A percentile compares a stretch with the other conserved stretches of the same genome.
These are phyloP conservation scores for Calendula officinalis DNA, from an alignment of 129 eudicot genomes.

Conservation along the genomic window DNA sequence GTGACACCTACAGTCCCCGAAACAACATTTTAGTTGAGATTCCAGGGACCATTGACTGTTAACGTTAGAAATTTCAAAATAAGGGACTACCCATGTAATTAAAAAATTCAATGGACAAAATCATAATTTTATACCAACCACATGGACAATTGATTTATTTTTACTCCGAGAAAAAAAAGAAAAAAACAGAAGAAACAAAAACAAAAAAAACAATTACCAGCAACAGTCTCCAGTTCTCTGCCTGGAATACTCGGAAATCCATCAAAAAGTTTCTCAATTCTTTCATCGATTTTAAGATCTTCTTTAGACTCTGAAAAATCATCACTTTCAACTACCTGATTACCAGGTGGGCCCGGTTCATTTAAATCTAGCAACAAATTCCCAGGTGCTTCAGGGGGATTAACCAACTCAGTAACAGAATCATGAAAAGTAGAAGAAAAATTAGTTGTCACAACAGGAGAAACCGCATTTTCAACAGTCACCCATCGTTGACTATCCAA, in stretches of 20 bases:
- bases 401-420: conserved; percentile 64
- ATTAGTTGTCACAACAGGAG: conserved; percentile 63
- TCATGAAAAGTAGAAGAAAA: conserved; percentile 61
- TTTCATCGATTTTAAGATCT: conserved; percentile 63
- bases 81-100: too few species aligned
- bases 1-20: too few species aligned
- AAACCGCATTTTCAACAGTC: conserved; percentile 94
- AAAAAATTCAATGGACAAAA: too few species aligned
- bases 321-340: conserved; percentile 32
- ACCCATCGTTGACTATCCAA: conserved; percentile 85
- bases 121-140: too few species aligned
- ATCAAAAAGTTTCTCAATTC: conserved; percentile 76
- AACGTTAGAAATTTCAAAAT: too few species aligned
- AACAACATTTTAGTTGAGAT: too few species aligned
- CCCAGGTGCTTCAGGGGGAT: conserved; percentile 91
- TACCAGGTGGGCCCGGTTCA: conserved; percentile 32
- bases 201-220: conserved; percentile 44
- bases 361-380: conserved; percentile 64
- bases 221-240: conserved; percentile 71
- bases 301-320: conserved; percentile 29
- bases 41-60: neutral
- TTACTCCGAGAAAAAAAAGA: too few species aligned
- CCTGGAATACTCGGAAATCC: conserved; percentile 63
- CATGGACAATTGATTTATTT: too few species aligned
- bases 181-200: neutral